Conservation (phyloP, 768 basidiomycete genomes). For the Suillus lakei region DNA sequence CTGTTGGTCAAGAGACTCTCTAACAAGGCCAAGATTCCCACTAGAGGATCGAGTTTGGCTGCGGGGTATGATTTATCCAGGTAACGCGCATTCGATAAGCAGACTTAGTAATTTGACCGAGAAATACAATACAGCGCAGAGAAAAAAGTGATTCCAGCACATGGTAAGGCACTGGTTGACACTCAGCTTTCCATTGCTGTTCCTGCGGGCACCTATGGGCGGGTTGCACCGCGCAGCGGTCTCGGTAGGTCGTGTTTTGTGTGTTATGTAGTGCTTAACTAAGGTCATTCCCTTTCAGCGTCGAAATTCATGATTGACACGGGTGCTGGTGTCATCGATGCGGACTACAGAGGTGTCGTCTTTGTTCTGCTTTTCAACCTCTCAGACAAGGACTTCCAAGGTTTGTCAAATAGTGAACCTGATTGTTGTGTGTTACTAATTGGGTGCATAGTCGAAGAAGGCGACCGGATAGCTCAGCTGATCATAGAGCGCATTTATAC, state of each 20-base stretch:
- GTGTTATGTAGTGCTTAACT: constrained; percentile 2
- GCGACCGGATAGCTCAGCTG: constrained; percentile 95
- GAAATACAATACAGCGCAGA: constrained; percentile 65
- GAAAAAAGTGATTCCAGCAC: constrained; percentile 80
- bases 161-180: constrained; percentile 89
- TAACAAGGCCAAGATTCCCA: constrained; percentile 81
- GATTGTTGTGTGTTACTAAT: constrained; percentile 1
- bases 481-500: constrained; percentile 91
- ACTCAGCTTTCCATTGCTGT: constrained; percentile 94
- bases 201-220: constrained; percentile 92
- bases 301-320: constrained; percentile 98
- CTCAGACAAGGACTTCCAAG: constrained; percentile 87
- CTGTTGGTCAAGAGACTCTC: constrained; percentile 88
- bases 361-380: constrained; percentile 94
- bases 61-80: constrained; percentile 97
- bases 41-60: constrained; percentile 81
- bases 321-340: constrained; percentile 96
- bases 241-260: constrained; percentile 64
- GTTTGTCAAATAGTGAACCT: constrained; percentile 41
- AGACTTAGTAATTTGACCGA: constrained; percentile 10
- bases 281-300: constrained; percentile 50
- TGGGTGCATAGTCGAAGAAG: constrained; percentile 70
- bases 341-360: constrained; percentile 92
- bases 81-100: constrained; percentile 40
- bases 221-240: constrained; percentile 94